Percentiles rank a stretch among this genome's conserved stretches.
These are phyloP conservation scores for Hypsizygus marmoreus DNA, from an alignment of 768 basidiomycete species.

Conservation along the genomic window DNA sequence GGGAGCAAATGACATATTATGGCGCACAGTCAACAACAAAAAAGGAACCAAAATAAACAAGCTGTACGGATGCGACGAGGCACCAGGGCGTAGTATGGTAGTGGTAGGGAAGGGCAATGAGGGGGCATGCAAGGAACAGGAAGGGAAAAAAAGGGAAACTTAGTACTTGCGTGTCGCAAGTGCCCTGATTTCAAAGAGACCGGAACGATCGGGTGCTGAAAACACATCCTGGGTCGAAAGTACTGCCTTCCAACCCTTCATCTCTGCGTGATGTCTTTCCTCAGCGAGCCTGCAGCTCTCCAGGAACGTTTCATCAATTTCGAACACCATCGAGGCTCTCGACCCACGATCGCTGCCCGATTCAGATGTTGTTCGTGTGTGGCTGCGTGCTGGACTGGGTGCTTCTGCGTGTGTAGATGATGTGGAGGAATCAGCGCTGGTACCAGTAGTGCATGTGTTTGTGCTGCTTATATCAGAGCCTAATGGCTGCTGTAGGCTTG, in stretches of 20 bases:
- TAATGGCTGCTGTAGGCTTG: slow-evolving; percentile 41
- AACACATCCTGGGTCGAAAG: slow-evolving; percentile 39
- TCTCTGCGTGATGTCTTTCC: slow-evolving; percentile 79
- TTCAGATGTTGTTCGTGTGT: slow-evolving; percentile 69
- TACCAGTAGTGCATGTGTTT: slow-evolving; percentile 28
- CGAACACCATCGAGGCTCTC: slow-evolving; percentile 75
- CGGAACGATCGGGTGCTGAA: slow-evolving; percentile 56
- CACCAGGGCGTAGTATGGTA: slow-evolving; percentile 14
- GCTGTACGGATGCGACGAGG: slow-evolving; percentile 18
- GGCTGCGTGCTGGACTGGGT: slow-evolving; percentile 63
- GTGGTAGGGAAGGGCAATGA: slow-evolving; percentile 10
- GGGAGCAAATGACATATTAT: slow-evolving; percentile 26
- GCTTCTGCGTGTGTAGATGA: slow-evolving; percentile 37
- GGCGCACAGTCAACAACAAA: slow-evolving; percentile 24
- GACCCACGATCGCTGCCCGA: slow-evolving; percentile 81
- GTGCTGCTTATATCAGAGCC: slow-evolving; percentile 35
- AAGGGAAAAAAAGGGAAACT: slow-evolving; percentile 25
- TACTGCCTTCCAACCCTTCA: slow-evolving; percentile 73
- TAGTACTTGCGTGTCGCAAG: slow-evolving; percentile 84
- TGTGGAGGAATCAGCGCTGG: slow-evolving; percentile 22
- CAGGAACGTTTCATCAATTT: slow-evolving; percentile 75
- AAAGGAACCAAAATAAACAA: slow-evolving; percentile 23
- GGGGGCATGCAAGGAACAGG: slow-evolving; percentile 12
- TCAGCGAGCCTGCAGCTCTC: slow-evolving; percentile 76
- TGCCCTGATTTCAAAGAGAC: slow-evolving; percentile 80